Conservation (phyloP, 371 early-diverging fungal species). For the Mycotypha africana region DNA sequence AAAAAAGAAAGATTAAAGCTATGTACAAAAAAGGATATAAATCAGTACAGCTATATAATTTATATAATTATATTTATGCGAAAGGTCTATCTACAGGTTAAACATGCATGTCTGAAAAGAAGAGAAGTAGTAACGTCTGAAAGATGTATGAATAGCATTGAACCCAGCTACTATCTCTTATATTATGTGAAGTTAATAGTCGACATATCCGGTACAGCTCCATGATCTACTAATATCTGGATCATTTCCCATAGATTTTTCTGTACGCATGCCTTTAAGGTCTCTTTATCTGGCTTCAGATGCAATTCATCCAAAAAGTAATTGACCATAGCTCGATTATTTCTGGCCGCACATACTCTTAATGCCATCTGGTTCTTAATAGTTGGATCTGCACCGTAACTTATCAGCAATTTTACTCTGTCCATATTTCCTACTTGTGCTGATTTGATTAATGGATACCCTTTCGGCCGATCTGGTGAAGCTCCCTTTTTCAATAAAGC, state of each 20-base stretch:
- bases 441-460: conserved; percentile 51
- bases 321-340: conserved; percentile 35
- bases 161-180: too few relatives aligned
- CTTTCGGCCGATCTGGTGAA: conserved; percentile 40
- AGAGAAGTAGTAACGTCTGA: too few relatives aligned
- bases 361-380: conserved; percentile 42
- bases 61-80: too few relatives aligned
- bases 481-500: conserved; percentile 33
- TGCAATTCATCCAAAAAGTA: conserved; percentile 41
- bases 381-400: conserved; percentile 40
- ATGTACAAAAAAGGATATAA: too few relatives aligned
- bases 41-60: too few relatives aligned
- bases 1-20: too few relatives aligned
- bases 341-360: conserved; percentile 32
- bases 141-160: too few relatives aligned
- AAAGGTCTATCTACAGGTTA: too few relatives aligned
- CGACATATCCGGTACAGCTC: conserved; percentile 46
- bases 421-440: conserved; percentile 34
- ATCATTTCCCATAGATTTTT: conserved; percentile 42
- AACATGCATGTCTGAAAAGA: too few relatives aligned
- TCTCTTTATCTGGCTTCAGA: conserved; percentile 37
- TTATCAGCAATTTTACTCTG: conserved; percentile 38
- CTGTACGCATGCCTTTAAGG: conserved; percentile 34
- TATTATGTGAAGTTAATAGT: conserved; percentile 25
- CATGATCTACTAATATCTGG: conserved; percentile 42